Base-by-base conservation (phyloP, 192 early-diverging fungal species). In the Podila clonocystis region DNA sequence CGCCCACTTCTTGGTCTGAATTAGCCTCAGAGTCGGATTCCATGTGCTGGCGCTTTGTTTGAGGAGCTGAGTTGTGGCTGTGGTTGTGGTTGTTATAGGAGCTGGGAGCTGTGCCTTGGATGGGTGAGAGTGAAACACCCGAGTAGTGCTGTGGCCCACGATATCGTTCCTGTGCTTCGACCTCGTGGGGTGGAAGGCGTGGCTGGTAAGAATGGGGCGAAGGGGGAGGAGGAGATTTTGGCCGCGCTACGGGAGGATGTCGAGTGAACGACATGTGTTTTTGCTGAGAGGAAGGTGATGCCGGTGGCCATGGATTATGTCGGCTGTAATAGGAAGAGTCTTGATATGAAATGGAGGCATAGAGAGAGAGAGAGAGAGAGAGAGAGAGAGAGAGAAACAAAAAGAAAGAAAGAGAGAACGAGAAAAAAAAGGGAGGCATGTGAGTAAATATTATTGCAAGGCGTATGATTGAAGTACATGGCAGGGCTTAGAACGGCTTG, bases 1-100 rank as follows among this genome's bases (percentile, higher is more conserved):
- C 33, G 9, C 58, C 26, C 31, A 49, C 30, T 13, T 74, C 73
- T 13, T 50, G 49, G 30, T 74, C 73, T 13, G 73, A 74, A 20
- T 63, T 38, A 7, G 45, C 65, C 11, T 74, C 73, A 13, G 73
- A 74, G 50, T 74, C 73, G n/a, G 73, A 74, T 1, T 74, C 67
- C 9, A 26, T n/a, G 4, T 55, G 52, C 6, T 55, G 52, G 9
- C 52, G 52, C 24, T 55, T 55, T 55, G 52, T 55, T n/a, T 55
- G 52, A 8, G 52, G 22, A 55, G 52, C 52, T 17, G 41, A 15
- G 15, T 45, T 45, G 8, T 45, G 41, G 41, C 4, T 45, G 41
- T 45, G 7, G 41, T 17, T 12, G 8, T 45, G 3, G 11, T 45
- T 45, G 41, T 17, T 12, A 45, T 45, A 45, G 11, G 15, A 45